Percentiles rank a stretch among this genome's conserved stretches.
Conservation (phyloP, 257 asterid genomes). For the Salvia hispanica region DNA sequence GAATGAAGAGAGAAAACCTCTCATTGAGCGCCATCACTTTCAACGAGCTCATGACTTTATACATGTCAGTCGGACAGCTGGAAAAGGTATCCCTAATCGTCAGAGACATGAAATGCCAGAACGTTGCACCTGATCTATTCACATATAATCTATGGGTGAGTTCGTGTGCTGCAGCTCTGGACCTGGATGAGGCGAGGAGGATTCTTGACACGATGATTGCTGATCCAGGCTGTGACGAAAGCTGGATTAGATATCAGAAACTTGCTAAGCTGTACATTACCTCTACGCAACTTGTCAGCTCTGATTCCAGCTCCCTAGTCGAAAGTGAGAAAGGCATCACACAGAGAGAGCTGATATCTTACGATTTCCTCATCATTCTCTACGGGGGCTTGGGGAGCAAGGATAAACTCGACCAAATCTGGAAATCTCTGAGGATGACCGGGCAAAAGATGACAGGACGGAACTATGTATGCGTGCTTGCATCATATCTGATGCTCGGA, state of each 20-base stretch:
- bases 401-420: slow-evolving; percentile 70
- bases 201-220: slow-evolving; percentile 65
- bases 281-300: slow-evolving; percentile 56
- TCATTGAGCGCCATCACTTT: slow-evolving; percentile 69
- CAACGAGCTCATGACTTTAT: slow-evolving; percentile 89
- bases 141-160: slow-evolving; percentile 86
- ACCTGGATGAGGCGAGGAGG: slow-evolving; percentile 61
- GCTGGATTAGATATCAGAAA: slow-evolving; percentile 66
- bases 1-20: slow-evolving; percentile 62
- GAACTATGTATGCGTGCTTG: slow-evolving; percentile 60
- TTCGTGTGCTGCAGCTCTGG: slow-evolving; percentile 75
- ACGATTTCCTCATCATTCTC: slow-evolving; percentile 74
- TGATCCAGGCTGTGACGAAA: slow-evolving; percentile 51
- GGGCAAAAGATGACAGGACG: slow-evolving; percentile 76
- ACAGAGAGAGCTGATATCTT: slow-evolving; percentile 81
- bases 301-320: slow-evolving; percentile 51
- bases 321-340: slow-evolving; percentile 69
- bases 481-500: slow-evolving; percentile 80
- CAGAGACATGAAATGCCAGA: slow-evolving; percentile 64
- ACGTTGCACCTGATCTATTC: slow-evolving; percentile 64
- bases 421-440: slow-evolving; percentile 74
- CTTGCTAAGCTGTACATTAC: slow-evolving; percentile 65
- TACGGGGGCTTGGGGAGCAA: slow-evolving; percentile 77
- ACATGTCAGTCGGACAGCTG: slow-evolving; percentile 78
- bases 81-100: slow-evolving; percentile 66